A percentile compares a stretch with the other conserved stretches of the same genome.
phyloP scores from a whole-genome alignment of 148 eudicot species.

The Vaccinium myrtillus region DNA sequence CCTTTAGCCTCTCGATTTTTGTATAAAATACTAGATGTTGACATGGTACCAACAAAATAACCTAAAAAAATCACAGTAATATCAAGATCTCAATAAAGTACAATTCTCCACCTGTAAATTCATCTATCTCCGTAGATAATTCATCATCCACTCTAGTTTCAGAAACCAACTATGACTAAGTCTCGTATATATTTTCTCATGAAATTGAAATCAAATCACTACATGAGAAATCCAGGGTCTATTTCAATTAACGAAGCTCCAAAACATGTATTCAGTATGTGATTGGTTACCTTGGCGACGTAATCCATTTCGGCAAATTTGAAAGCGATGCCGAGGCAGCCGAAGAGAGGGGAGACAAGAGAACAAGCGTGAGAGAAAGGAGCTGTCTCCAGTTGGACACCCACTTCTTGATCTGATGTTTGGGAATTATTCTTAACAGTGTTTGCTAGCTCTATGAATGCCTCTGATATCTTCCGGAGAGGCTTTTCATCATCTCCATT shows the following conservation, averaged over 20 bases:
- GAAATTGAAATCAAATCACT: background rate
- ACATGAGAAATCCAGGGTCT: background rate
- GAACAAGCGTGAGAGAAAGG: slow-evolving; percentile 80
- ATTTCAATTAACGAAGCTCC: background rate
- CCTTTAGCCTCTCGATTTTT: too few species aligned
- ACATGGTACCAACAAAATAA: background rate
- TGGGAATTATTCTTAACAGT: slow-evolving; percentile 32
- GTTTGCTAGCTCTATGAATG: slow-evolving; percentile 56
- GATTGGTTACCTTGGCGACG: slow-evolving; percentile 61
- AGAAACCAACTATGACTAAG: background rate
- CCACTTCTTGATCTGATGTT: slow-evolving; percentile 12
- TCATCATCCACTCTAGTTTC: background rate
- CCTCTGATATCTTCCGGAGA: slow-evolving; percentile 58
- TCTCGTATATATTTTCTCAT: background rate
- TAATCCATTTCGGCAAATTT: slow-evolving; percentile 94
- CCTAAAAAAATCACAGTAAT: background rate
- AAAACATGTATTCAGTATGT: background rate
- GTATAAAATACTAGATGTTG: too few species aligned
- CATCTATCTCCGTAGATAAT: background rate
- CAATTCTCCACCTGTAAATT: background rate
- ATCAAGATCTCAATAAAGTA: background rate
- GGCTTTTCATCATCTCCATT: slow-evolving; percentile 43
- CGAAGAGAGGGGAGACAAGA: slow-evolving; percentile 86
- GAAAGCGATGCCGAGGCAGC: slow-evolving; percentile 92
- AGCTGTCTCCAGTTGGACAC: slow-evolving; percentile 40